Conservation (phyloP, 2,329 filamentous ascomycete species). For the Thielaviopsis cerberus region DNA sequence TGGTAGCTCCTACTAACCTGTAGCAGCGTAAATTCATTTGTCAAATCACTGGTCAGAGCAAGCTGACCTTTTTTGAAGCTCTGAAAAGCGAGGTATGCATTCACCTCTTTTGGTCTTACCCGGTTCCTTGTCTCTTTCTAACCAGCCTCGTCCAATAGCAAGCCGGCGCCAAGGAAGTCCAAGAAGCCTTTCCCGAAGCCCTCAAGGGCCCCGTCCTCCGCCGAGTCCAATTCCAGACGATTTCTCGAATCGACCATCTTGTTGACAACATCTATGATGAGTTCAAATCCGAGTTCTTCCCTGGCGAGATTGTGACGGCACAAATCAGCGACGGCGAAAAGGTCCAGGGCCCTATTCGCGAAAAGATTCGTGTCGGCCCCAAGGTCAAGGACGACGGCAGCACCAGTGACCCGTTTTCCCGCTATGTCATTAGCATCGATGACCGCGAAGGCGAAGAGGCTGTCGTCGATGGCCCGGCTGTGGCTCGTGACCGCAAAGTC, state of each 20-base stretch:
- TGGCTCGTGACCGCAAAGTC: conserved; percentile 70
- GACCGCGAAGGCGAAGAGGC: conserved; percentile 52
- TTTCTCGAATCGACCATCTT: conserved; percentile 71
- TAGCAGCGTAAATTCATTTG: conserved; percentile 72
- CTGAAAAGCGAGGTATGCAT: conserved; percentile 66
- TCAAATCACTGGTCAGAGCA: conserved; percentile 84
- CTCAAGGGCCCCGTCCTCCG: conserved; percentile 80
- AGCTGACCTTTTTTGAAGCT: conserved; percentile 81
- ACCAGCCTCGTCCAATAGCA: conserved; percentile 28
- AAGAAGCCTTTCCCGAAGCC: conserved; percentile 77
- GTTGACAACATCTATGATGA: conserved; percentile 52
- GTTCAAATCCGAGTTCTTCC: conserved; percentile 81
- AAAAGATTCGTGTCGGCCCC: conserved; percentile 62
- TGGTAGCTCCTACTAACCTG: conserved; percentile 4
- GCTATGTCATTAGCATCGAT: conserved; percentile 63
- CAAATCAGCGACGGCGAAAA: conserved; percentile 50
- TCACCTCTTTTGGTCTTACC: not conserved
- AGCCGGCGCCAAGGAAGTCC: conserved; percentile 70
- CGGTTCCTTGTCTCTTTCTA: not conserved
- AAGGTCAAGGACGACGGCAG: conserved; percentile 48
- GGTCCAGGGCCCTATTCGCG: conserved; percentile 56
- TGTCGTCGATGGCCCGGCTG: conserved; percentile 61
- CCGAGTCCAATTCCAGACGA: conserved; percentile 76
- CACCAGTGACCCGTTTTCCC: conserved; percentile 50
- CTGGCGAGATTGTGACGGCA: conserved; percentile 66